Conservation (phyloP, 306 rosid genomes). For the Datisca glomerata region DNA sequence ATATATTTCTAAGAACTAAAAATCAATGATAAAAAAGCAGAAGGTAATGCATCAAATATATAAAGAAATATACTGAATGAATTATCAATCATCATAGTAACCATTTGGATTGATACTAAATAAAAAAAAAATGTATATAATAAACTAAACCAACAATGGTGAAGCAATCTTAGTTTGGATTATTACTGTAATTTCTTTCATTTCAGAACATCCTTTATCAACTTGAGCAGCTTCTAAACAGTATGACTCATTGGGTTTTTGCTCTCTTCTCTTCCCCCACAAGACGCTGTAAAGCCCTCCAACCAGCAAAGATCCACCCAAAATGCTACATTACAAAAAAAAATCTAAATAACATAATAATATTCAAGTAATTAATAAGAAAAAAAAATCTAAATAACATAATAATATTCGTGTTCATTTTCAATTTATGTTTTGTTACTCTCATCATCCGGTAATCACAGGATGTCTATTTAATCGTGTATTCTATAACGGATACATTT, state of each 20-base stretch:
- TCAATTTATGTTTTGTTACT: no score
- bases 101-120: no score
- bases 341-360: neutral
- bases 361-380: neutral
- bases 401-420: no score
- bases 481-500: no score
- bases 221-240: neutral
- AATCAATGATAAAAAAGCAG: no score
- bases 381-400: neutral
- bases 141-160: neutral
- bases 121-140: no score
- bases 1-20: no score
- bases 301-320: slow-evolving; percentile 51
- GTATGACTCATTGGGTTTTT: slow-evolving; percentile 5
- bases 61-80: no score
- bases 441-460: no score
- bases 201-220: slow-evolving; percentile 5
- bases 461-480: no score
- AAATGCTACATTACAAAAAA: slow-evolving; percentile 27
- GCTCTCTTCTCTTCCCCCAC: slow-evolving; percentile 73
- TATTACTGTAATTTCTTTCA: slow-evolving; percentile 1
- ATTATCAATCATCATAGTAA: no score
- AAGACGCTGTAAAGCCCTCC: slow-evolving; percentile 58
- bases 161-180: neutral
- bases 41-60: no score